Evolutionary conservation across 2,329 filamentous ascomycete genomes (phyloP), one percentile per base, ranked within the genome.

Genomic region (Aspergillus niger): DNA sequence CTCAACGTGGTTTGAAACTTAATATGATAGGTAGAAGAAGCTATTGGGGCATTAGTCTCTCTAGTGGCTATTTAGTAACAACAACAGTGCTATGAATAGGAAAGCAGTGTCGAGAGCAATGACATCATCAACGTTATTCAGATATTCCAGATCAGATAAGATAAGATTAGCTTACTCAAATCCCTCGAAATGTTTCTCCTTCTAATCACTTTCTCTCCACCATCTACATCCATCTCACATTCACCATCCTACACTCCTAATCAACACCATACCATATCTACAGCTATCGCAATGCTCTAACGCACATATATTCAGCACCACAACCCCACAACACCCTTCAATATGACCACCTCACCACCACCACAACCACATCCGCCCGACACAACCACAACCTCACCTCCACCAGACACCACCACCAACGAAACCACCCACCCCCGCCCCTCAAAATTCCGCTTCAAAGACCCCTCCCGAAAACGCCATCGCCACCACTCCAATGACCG

Each of bases 371-470:
- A 26, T 26, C 26, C 26, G 10, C 32, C 32, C 10, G 11, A 36
- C 13, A 52, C 26, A 28, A 55, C 15, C 49, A 5, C 32, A 10
- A 13, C 50, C 20, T 6, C 24, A 44, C 22, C 41, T 6, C 38
- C 13, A 22, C 30, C 51, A 26, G 38, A 28, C 11, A 20, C 36
- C 36, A 49, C 54, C 26, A 49, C 15, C 10, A 28, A 66, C 54
- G 65, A 68, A 44, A 65, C 69, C 57, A 26, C 10, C 8, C 20
- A 56, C 55, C 57, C 69, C 7, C 56, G 63, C 22, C 59, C 60
- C 6, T 64, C 68, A 3, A 72, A 64, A 64, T 76, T 77, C 60
- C 73, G 74, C 51, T 74, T 77, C 67, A 77, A 76, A 67, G 67
- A 67, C 11, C 65, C 65, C 2, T 62, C 60, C 17, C 61, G 62